Evolutionary conservation across 139 green algal genomes (phyloP), one percentile per base, ranked within the genome.

Genomic region (Tetraselmis chui): DNA sequence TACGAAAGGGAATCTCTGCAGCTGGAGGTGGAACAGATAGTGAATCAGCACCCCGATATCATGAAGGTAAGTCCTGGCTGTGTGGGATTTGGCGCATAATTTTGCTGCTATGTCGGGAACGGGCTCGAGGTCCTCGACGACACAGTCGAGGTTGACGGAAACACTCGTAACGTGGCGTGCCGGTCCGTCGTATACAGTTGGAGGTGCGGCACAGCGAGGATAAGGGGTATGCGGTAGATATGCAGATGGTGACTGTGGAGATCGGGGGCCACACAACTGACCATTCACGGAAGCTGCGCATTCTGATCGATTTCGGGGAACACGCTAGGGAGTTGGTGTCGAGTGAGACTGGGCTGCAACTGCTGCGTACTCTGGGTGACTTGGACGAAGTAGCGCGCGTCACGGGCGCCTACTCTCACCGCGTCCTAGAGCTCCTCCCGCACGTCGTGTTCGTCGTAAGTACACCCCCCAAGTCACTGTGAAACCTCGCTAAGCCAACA

Each of bases 271-370:
- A 93, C 18, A 88, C 82, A 23, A 75, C 79, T 0, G 29, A 83
- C 0, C 80, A 91, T 31, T 58, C 28, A 0, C 31, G 81, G 27
- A 95, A 94, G 76, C 83, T 89, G 0, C 87, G 87, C 1, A 31
- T 93, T 29, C 85, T 93, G 45, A 59, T 94, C 59, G 91, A 95
- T 82, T 99, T 97, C 92, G 96, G 95, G 1, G 90, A 99, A 86
- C 96, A 99, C 87, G 96, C 91, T 0, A 87, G 96, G 0, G 96
- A 99, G 89, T 90, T 94, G 29, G 93, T 99, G 31, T 95, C 89
- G 2, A 81, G 83, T 1, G 95, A 99, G 83, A 86, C 96, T 27
- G 94, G 86, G 2, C 81, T 98, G 76, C 76, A 84, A 29, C 84
- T 98, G 80, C 77, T 98, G 81, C 77, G 90, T 30, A 59, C 86